A percentile compares a stretch with the other conserved stretches of the same genome.
phyloP scores from a whole-genome alignment of 306 rosid species.

The Vicia faba region DNA sequence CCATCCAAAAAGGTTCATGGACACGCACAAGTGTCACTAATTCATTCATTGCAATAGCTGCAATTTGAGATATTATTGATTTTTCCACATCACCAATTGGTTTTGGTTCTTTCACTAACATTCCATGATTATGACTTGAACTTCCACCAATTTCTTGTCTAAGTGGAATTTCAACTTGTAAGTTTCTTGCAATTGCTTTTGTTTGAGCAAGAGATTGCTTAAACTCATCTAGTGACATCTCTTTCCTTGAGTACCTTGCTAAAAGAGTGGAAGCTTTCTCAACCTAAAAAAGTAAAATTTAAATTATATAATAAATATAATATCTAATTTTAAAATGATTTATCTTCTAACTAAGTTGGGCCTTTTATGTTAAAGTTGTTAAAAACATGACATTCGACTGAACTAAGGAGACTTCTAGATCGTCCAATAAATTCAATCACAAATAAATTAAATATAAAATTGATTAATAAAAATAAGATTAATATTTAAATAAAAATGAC shows the following conservation, averaged over 20 bases:
- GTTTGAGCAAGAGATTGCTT: slow-evolving; percentile 11
- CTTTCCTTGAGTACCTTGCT: slow-evolving; percentile 51
- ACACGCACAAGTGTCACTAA: slow-evolving; percentile 42
- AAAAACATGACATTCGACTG: too few species aligned
- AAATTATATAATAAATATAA: background rate
- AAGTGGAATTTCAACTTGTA: too few species aligned
- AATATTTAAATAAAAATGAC: too few species aligned
- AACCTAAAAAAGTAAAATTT: slow-evolving; percentile 54
- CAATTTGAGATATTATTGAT: slow-evolving; percentile 46
- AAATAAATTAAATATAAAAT: too few species aligned
- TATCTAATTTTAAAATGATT: background rate
- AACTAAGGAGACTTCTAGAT: too few species aligned
- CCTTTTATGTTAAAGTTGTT: too few species aligned
- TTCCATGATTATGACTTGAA: slow-evolving; percentile 12
- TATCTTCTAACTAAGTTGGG: background rate
- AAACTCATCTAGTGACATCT: slow-evolving; percentile 45
- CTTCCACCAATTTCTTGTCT: slow-evolving; percentile 12
- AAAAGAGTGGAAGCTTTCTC: slow-evolving; percentile 48
- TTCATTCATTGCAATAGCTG: slow-evolving; percentile 50
- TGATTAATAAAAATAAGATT: too few species aligned
- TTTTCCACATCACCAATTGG: slow-evolving; percentile 40
- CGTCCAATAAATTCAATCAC: too few species aligned
- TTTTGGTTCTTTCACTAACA: slow-evolving; percentile 1
- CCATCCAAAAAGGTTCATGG: slow-evolving; percentile 60
- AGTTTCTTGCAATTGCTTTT: slow-evolving; percentile 38